phyloP scores from a whole-genome alignment of 192 early-diverging fungal genomes.

The Pilaira anomala region DNA sequence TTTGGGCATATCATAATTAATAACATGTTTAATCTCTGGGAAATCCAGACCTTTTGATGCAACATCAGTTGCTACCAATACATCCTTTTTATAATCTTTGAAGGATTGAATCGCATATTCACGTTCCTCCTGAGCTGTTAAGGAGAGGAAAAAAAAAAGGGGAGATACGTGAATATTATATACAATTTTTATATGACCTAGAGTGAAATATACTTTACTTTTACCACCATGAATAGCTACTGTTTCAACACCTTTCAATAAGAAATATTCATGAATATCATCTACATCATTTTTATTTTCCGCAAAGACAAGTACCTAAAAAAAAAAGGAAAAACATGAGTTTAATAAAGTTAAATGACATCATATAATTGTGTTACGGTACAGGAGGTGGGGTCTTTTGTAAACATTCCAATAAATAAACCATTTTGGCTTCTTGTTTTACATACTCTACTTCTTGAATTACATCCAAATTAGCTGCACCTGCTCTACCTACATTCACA shows the following conservation, averaged over 20 bases:
- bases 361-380: slow-evolving; percentile 20
- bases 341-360: slow-evolving; percentile 3
- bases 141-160: background rate
- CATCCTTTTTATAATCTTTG: slow-evolving; percentile 89
- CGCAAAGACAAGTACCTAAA: slow-evolving; percentile 86
- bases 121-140: slow-evolving; percentile 94
- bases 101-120: slow-evolving; percentile 93
- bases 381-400: slow-evolving; percentile 96
- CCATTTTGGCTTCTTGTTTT: slow-evolving; percentile 92
- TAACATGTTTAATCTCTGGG: slow-evolving; percentile 93
- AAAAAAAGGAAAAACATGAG: background rate
- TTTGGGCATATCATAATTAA: slow-evolving; percentile 99
- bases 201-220: slow-evolving; percentile 42
- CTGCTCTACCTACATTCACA: slow-evolving; percentile 98
- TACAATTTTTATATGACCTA: background rate
- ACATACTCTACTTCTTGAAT: slow-evolving; percentile 98
- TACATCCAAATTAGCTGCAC: slow-evolving; percentile 93
- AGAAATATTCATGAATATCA: slow-evolving; percentile 95
- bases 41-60: slow-evolving; percentile 97
- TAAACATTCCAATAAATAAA: slow-evolving; percentile 91
- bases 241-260: slow-evolving; percentile 91
- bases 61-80: slow-evolving; percentile 95
- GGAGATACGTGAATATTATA: background rate
- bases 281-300: slow-evolving; percentile 99
- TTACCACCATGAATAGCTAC: slow-evolving; percentile 96